Base-by-base conservation (phyloP, 2,329 filamentous ascomycete genomes). In the Colletotrichum lentis region DNA sequence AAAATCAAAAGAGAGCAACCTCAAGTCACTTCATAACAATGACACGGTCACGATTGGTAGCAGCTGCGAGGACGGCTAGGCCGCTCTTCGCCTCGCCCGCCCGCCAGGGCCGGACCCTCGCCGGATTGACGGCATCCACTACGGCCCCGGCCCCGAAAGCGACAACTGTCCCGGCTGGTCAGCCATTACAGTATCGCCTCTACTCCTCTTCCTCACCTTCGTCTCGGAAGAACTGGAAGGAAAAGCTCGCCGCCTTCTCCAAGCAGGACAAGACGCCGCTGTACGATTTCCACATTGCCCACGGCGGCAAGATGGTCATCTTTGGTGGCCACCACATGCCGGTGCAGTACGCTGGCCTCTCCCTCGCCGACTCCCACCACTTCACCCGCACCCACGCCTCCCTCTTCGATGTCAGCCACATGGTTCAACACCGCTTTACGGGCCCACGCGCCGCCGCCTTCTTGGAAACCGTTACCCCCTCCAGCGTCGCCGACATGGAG, bases 301-400 rank as follows among this genome's bases (percentile, higher is more conserved):
- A 92, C 76, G 93, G 93, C 73, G 96, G 87, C 72, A 97, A 97
- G 82, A 96, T 98, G 88, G 95, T 97, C 57, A 92, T 93, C n/a
- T 99, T 97, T 80, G 95, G 92, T 71, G 94, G 93, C 72, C 97
- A 90, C 82, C 85, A 88, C 73, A 97, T 99, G 93, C 96, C 96
- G 8, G 89, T 99, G 52, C 91, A 96, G 79, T 99, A 98, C 82
- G 80, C 85, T 41, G 87, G 89, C 72, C 85, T 92, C 72, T 90
- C 91, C 73, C 91, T 97, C 71, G 85, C 88, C 72, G 92, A 94
- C 69, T 97, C 93, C 60, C 96, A 98, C 83, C 86, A 89, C 74
- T 97, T 95, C 86, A 98, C 96, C 18, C 89, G 96, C 62, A 86
- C 89, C 73, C 91, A 94, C 79, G 91, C 93, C 66, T 97, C 94